Evolutionary conservation across 768 basidiomycete species (phyloP).

Genomic region (Amanita phalloides): DNA sequence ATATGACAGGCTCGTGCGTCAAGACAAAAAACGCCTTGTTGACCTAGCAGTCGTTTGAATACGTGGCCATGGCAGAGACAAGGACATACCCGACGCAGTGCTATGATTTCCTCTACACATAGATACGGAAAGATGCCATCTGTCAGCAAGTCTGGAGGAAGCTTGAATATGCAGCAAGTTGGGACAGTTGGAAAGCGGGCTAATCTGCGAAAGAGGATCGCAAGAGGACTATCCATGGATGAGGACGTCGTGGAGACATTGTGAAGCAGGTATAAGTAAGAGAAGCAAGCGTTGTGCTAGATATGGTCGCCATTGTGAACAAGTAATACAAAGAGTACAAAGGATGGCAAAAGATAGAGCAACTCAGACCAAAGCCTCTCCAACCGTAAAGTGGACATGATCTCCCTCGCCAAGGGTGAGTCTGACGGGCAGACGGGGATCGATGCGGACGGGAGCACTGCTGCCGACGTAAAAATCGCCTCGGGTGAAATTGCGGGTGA

Average conservation of each 20-base stretch:
- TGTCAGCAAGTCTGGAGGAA: conserved; percentile 30
- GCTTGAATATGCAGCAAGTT: conserved; percentile 17
- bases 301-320: background rate
- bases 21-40: conserved; percentile 49
- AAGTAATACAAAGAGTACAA: conserved; percentile 3
- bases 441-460: conserved; percentile 75
- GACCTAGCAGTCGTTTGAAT: conserved; percentile 26
- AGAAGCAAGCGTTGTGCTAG: background rate
- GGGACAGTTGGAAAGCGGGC: conserved; percentile 9
- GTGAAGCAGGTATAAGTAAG: background rate
- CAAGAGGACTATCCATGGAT: background rate
- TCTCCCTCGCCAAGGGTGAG: conserved; percentile 77
- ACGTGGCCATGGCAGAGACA: background rate
- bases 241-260: background rate
- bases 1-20: conserved; percentile 58
- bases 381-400: conserved; percentile 58
- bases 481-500: conserved; percentile 71
- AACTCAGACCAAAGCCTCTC: conserved; percentile 28
- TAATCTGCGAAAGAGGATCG: conserved; percentile 11
- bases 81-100: conserved; percentile 29
- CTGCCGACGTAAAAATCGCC: conserved; percentile 78
- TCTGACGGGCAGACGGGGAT: conserved; percentile 69
- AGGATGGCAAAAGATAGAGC: conserved; percentile 2
- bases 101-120: conserved; percentile 34
- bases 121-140: conserved; percentile 32